Base-by-base conservation (phyloP, 106 monocot genomes). In the Phalaenopsis equestris region DNA sequence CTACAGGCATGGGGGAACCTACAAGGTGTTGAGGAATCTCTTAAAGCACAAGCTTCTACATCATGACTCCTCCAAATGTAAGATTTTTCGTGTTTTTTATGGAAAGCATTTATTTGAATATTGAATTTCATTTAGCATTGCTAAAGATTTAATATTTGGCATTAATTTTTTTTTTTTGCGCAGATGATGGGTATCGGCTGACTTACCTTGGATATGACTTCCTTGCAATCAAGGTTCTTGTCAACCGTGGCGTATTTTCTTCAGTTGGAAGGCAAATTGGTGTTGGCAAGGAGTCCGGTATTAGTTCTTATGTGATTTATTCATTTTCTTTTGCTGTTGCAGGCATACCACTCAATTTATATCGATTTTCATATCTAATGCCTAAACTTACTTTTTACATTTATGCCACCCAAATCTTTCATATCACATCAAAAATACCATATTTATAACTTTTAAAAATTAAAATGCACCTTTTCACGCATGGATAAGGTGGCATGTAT, bases 121-220 rank as follows among this genome's bases (percentile, higher is more conserved):
- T 18, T 45, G 55, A 15, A 78, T 56, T 78, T 78, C 41, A 7
- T 48, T 12, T 24, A 3, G 2, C 7, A 78, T 1, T 77, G 8
- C 52, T 10, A 65, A 56, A 55, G 19, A 15, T 77, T 48, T 11
- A 18, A 5, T 49, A 23, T 75, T 23, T 9, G 42, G 42, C 8
- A 10, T 19, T 67, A 10, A 1, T 75, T 75, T 37, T 12, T 38
- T 72, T 75, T 75, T 37, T 12, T 38, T 72, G 21, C 86, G 55
- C 64, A 99, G 99, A 99, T 82, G 99, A 95, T 85, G 99, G 99
- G 30, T 99, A 90, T 83, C 84, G 99, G 77, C 87, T 99, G 48
- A 99, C 99, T 21, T 99, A 99, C 84, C 84, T 99, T 74, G 99
- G 99, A n/a, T 99, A 99, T 58, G 99, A 99, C 80, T 99, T 93